Conservation (phyloP, 306 rosid genomes). For the Luffa acutangula region DNA sequence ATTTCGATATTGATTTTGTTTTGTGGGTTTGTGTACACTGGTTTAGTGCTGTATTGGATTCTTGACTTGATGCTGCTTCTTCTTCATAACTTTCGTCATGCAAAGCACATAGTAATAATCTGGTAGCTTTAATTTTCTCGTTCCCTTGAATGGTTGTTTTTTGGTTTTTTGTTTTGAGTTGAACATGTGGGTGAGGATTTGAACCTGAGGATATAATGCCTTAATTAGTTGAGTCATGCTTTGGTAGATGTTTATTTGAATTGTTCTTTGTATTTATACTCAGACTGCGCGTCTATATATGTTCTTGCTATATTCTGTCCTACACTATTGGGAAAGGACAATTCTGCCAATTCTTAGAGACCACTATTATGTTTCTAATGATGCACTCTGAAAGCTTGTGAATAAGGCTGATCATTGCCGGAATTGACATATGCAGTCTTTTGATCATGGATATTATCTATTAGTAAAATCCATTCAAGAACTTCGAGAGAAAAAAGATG, state of each 20-base stretch:
- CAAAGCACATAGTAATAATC: neutral
- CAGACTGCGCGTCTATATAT: neutral
- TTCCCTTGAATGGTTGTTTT: neutral
- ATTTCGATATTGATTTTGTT: neutral
- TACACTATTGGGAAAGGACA: neutral
- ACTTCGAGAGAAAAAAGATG: constrained; percentile 80
- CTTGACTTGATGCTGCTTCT: neutral
- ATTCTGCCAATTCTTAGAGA: neutral
- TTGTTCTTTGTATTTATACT: neutral
- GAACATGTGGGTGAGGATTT: neutral
- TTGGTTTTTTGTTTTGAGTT: neutral
- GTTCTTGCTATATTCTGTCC: neutral
- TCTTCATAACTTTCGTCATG: neutral
- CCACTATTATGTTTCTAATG: neutral
- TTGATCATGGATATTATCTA: constrained; percentile 91
- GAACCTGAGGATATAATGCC: neutral
- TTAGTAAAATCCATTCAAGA: constrained; percentile 96
- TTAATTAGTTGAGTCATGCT: neutral
- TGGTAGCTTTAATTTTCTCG: neutral
- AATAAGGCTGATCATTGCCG: constrained; percentile 8
- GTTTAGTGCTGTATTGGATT: neutral
- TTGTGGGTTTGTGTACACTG: neutral
- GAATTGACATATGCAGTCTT: constrained; percentile 60
- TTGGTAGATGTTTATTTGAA: neutral
- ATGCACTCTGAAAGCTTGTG: neutral